These are phyloP conservation scores for Microdochium nivale DNA, from an alignment of 2,329 filamentous ascomycete species.

Conservation along the genomic window DNA sequence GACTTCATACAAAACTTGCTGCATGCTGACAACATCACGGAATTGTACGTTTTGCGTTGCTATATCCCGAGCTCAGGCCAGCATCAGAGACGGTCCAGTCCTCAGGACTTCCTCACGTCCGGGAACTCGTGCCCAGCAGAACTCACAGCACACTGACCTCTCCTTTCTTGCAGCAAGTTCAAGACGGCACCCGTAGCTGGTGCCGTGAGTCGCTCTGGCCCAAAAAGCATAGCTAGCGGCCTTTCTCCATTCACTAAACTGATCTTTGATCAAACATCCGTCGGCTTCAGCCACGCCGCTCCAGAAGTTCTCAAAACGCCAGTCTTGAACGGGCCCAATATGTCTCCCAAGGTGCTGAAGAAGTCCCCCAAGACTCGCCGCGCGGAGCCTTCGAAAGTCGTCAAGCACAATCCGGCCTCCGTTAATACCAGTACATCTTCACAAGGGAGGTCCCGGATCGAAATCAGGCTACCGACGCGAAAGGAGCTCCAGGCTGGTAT, in stretches of 20 bases:
- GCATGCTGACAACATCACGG: conserved; percentile 59
- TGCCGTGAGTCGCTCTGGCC: conserved; percentile 16
- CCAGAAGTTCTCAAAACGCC: conserved; percentile 21
- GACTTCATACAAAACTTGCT: conserved; percentile 69
- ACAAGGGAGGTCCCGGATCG: conserved; percentile 17
- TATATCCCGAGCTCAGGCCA: neutral
- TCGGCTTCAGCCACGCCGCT: conserved; percentile 30
- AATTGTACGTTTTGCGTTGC: conserved; percentile 43
- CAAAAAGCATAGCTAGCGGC: conserved; percentile 26
- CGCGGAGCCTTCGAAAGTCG: conserved; percentile 17
- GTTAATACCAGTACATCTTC: conserved; percentile 19
- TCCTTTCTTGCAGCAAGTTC: conserved; percentile 42
- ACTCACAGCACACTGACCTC: neutral
- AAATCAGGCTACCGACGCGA: conserved; percentile 17
- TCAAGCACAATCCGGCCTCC: conserved; percentile 32
- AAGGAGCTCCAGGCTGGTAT: conserved; percentile 14
- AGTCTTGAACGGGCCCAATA: conserved; percentile 17
- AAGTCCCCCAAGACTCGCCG: conserved; percentile 21
- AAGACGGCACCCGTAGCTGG: conserved; percentile 34
- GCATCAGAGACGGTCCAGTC: neutral
- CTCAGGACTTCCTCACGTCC: neutral
- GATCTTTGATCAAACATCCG: conserved; percentile 33
- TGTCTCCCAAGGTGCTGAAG: conserved; percentile 15
- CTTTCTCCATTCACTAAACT: conserved; percentile 42
- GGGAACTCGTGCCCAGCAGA: neutral